These are phyloP conservation scores for Crotalaria pallida DNA, from an alignment of 306 rosid species.

Conservation along the genomic window DNA sequence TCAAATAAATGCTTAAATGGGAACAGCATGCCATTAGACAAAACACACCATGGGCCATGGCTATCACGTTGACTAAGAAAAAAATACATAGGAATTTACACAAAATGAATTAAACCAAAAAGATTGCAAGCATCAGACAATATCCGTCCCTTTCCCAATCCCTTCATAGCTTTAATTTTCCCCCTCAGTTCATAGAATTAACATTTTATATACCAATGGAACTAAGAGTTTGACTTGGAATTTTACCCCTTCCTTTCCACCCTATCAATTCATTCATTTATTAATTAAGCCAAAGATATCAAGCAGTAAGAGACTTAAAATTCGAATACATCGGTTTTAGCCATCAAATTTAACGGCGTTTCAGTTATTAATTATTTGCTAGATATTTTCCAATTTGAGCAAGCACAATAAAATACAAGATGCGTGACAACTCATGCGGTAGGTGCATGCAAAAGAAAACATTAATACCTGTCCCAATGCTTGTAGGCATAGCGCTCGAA, in stretches of 20 bases:
- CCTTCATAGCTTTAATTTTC: slow-evolving; percentile 2
- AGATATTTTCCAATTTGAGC: slow-evolving; percentile 3
- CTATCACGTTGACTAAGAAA: not conserved
- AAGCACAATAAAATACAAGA: not conserved
- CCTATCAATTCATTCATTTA: not conserved
- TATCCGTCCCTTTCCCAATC: not conserved
- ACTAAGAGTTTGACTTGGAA: not conserved
- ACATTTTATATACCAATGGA: not conserved
- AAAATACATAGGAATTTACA: not conserved
- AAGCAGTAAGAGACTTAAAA: not conserved
- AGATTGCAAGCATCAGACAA: not conserved
- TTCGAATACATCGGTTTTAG: not conserved
- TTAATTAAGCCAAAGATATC: not conserved
- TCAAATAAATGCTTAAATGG: slow-evolving; percentile 5
- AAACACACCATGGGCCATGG: not conserved
- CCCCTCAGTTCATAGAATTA: not conserved
- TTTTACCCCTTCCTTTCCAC: not conserved
- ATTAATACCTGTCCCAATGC: slow-evolving; percentile 83
- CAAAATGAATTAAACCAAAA: not conserved
- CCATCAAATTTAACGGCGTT: slow-evolving; percentile 2
- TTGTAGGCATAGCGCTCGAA: slow-evolving; percentile 90
- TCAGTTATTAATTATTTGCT: not conserved
- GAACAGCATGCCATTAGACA: slow-evolving; percentile 3
- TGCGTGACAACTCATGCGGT: not conserved
- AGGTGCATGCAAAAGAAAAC: slow-evolving; percentile 4